phyloP scores from a whole-genome alignment of 2,329 filamentous ascomycete species.

The Clarireedia monteithiana region DNA sequence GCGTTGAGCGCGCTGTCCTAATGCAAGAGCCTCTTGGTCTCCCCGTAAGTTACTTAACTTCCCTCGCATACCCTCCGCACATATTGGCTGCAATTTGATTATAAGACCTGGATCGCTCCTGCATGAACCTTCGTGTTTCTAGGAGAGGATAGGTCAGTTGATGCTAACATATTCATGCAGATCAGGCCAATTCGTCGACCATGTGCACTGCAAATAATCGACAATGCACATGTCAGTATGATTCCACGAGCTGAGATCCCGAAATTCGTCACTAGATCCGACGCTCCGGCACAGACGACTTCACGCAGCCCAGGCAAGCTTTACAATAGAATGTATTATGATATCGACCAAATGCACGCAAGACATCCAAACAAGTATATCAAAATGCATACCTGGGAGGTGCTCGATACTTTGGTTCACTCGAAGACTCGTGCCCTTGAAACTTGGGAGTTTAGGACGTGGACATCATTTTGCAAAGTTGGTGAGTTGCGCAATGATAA shows the following conservation, averaged over 20 bases:
- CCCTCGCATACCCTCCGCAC: no score
- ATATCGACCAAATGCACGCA: neutral
- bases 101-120: neutral
- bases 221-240: conserved; percentile 14
- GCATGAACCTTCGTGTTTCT: neutral
- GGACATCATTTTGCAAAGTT: conserved; percentile 17
- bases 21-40: conserved; percentile 10
- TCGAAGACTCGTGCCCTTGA: conserved; percentile 1
- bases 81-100: neutral
- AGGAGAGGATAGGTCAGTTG: neutral
- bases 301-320: neutral
- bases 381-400: neutral
- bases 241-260: conserved; percentile 15
- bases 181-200: conserved; percentile 9
- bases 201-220: conserved; percentile 4
- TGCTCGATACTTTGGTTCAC: neutral
- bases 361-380: neutral
- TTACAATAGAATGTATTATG: neutral
- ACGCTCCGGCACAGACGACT: neutral
- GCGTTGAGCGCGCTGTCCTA: conserved; percentile 14
- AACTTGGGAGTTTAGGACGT: conserved; percentile 22
- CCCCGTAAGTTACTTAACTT: neutral
- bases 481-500: conserved; percentile 25
- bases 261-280: conserved; percentile 4
- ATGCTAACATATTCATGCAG: neutral